Percentiles rank a stretch among this genome's conserved stretches.
Conservation (phyloP, 1,284 basidiomycete species). For the Cutaneotrichosporon daszewskae region DNA sequence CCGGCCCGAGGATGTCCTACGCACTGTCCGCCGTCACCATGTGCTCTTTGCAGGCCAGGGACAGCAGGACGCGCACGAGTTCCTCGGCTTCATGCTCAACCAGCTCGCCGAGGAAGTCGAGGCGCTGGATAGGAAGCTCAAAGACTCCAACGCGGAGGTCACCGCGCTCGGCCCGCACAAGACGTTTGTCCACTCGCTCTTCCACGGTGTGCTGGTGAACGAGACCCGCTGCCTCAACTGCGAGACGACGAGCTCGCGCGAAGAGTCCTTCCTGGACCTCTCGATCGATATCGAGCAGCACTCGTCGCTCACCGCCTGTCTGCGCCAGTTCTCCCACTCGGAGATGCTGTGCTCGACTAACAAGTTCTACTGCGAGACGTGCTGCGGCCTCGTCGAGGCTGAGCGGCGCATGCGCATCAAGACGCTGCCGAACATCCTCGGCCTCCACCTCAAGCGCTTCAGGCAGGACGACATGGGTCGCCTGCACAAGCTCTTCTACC, state of each 20-base stretch:
- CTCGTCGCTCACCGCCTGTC: constrained; percentile 87
- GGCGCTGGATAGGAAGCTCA: constrained; percentile 52
- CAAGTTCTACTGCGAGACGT: constrained; percentile 97
- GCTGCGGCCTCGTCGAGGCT: constrained; percentile 93
- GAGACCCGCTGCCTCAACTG: constrained; percentile 96
- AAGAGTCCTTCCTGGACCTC: constrained; percentile 92
- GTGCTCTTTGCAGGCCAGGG: constrained; percentile 76
- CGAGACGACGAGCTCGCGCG: constrained; percentile 95
- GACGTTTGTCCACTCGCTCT: constrained; percentile 85
- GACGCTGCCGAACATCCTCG: constrained; percentile 85
- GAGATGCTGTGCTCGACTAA: constrained; percentile 98
- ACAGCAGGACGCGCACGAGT: constrained; percentile 96
- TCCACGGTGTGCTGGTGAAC: constrained; percentile 88
- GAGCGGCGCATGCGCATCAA: constrained; percentile 99
- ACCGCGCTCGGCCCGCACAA: constrained; percentile 44
- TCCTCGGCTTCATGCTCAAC: constrained; percentile 90
- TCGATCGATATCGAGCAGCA: constrained; percentile 98
- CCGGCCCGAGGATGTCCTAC: constrained; percentile 79
- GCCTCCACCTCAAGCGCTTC: constrained; percentile 94
- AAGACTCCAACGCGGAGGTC: constrained; percentile 22
- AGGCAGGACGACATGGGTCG: constrained; percentile 84
- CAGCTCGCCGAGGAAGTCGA: constrained; percentile 89
- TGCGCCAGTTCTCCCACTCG: constrained; percentile 91
- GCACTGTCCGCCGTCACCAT: constrained; percentile 82
- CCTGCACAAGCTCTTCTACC: constrained; percentile 91